These are phyloP conservation scores for Cudoniella acicularis DNA, from an alignment of 495 filamentous ascomycete genomes.

Conservation along the genomic window DNA sequence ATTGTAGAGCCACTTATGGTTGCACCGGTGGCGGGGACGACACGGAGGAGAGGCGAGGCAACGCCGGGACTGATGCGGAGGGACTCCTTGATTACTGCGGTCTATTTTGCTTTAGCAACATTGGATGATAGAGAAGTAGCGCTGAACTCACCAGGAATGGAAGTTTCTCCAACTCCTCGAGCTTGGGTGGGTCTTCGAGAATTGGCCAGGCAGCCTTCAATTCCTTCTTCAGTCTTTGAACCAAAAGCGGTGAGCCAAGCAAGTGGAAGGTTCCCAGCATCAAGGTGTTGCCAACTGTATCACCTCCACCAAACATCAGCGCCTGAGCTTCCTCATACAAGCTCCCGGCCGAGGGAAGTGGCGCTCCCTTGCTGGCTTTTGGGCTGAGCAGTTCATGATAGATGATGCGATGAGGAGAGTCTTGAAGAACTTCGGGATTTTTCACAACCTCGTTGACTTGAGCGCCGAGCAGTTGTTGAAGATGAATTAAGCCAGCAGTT, in stretches of 20 bases:
- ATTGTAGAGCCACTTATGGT: constrained; percentile 3
- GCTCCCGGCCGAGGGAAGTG: constrained; percentile 16
- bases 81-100: constrained; percentile 10
- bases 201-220: constrained; percentile 30
- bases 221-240: constrained; percentile 30
- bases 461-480: constrained; percentile 21
- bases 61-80: constrained; percentile 6
- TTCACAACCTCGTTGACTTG: constrained; percentile 13
- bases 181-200: constrained; percentile 23
- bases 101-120: constrained; percentile 2
- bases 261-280: constrained; percentile 32
- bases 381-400: constrained; percentile 33
- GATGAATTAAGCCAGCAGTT: constrained; percentile 28
- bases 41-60: neutral
- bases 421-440: constrained; percentile 24
- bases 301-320: constrained; percentile 37
- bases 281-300: constrained; percentile 36
- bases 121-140: no score
- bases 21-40: neutral
- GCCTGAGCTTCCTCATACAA: constrained; percentile 34
- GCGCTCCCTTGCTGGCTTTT: constrained; percentile 18
- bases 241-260: constrained; percentile 22
- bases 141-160: constrained; percentile 21
- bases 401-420: constrained; percentile 33
- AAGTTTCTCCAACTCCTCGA: constrained; percentile 32